Evolutionary conservation across 306 rosid species (phyloP).

Genomic region (Phaseolus lunatus): DNA sequence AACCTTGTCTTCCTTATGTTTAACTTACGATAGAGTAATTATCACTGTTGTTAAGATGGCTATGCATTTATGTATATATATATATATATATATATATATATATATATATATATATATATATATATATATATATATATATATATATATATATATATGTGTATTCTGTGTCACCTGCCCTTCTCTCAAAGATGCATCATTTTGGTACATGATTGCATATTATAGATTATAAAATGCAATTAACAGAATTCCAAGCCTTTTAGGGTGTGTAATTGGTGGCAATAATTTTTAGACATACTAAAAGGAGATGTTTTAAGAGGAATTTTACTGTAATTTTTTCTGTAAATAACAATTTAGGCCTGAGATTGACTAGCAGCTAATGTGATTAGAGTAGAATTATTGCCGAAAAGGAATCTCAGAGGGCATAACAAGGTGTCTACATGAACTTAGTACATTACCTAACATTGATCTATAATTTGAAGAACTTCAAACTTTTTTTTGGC

Average conservation of each 20-base stretch:
- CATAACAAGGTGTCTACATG: too few relatives aligned
- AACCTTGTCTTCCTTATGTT: conserved; percentile 51
- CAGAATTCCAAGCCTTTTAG: neutral
- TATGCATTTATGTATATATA: conserved; percentile 34
- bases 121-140: conserved; percentile 7
- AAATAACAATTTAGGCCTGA: neutral
- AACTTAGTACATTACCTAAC: too few relatives aligned
- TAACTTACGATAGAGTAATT: conserved; percentile 50
- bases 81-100: conserved; percentile 13
- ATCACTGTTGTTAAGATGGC: conserved; percentile 42
- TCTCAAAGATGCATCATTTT: conserved; percentile 1
- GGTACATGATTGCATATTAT: neutral
- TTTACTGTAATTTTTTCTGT: neutral
- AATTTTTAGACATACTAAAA: neutral
- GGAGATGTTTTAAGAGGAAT: neutral
- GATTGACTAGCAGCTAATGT: too few relatives aligned
- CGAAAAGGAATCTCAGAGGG: too few relatives aligned
- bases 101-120: conserved; percentile 4
- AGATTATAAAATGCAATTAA: neutral
- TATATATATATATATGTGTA: conserved; percentile 32
- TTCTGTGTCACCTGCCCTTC: neutral
- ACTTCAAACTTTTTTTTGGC: too few relatives aligned
- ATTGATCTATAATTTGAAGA: too few relatives aligned
- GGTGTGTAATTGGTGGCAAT: neutral
- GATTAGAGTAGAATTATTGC: too few relatives aligned